A percentile compares a stretch with the other conserved stretches of the same genome.
Evolutionary conservation across 805 yeast genomes (phyloP).

Genomic region (Hermanozyma aechmeae): DNA sequence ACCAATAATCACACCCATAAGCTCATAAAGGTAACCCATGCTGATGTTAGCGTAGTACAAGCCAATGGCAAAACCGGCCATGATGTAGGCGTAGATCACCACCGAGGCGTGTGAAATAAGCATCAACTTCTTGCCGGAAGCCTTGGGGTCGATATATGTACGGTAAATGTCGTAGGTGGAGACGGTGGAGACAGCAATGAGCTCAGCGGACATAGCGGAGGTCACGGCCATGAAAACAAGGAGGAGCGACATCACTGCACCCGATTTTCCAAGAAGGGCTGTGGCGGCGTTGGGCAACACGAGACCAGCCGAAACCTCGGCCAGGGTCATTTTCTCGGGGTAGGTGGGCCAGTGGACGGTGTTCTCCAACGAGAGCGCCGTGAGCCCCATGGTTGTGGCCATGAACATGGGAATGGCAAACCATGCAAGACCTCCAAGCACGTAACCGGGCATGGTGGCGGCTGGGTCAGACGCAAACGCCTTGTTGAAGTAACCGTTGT

Average conservation of each 20-base stretch:
- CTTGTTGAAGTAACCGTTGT: slow-evolving; percentile 83
- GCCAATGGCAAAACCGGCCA: slow-evolving; percentile 82
- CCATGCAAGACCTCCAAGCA: slow-evolving; percentile 86
- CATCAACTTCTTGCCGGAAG: slow-evolving; percentile 66
- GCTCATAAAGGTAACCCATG: slow-evolving; percentile 79
- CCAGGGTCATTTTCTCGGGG: slow-evolving; percentile 55
- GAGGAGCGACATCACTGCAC: slow-evolving; percentile 74
- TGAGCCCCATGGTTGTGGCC: slow-evolving; percentile 83
- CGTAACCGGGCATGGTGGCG: slow-evolving; percentile 80
- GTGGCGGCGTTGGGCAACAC: slow-evolving; percentile 74
- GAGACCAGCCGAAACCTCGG: slow-evolving; percentile 73
- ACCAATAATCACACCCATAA: slow-evolving; percentile 85
- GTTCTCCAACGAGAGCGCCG: slow-evolving; percentile 64
- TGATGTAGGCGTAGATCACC: slow-evolving; percentile 42
- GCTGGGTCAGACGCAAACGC: slow-evolving; percentile 81
- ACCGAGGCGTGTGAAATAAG: slow-evolving; percentile 61
- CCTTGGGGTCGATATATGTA: slow-evolving; percentile 69
- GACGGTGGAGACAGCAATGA: slow-evolving; percentile 80
- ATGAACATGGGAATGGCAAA: slow-evolving; percentile 79
- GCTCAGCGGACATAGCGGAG: slow-evolving; percentile 85
- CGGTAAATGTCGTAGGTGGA: slow-evolving; percentile 82
- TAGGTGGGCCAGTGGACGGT: slow-evolving; percentile 72
- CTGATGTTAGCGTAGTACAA: slow-evolving; percentile 72
- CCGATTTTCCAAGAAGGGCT: slow-evolving; percentile 78
- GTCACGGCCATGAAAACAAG: slow-evolving; percentile 89